Evolutionary conservation across 2,329 filamentous ascomycete genomes (phyloP).

Genomic region (Scytalidium sp.): DNA sequence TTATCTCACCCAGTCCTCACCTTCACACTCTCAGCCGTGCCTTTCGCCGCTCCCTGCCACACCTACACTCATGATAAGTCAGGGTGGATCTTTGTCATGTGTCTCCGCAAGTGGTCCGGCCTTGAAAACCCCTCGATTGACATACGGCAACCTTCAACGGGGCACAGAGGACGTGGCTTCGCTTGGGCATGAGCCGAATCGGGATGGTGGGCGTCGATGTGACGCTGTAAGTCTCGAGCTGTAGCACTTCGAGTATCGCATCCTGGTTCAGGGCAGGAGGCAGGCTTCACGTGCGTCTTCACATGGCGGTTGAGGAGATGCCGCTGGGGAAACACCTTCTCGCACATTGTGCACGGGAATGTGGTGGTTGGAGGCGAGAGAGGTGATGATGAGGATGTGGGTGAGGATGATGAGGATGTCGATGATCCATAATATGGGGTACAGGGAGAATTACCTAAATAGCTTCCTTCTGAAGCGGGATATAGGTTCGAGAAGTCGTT

Average conservation of each 20-base stretch:
- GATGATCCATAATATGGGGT: background rate
- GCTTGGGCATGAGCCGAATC: background rate
- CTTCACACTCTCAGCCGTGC: too few relatives aligned
- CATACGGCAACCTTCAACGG: background rate
- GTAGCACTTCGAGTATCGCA: background rate
- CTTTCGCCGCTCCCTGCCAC: too few relatives aligned
- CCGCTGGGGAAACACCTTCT: background rate
- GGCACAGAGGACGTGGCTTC: background rate
- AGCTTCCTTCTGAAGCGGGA: background rate
- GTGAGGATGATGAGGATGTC: background rate
- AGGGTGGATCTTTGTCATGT: background rate
- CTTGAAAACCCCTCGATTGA: background rate
- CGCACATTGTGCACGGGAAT: background rate
- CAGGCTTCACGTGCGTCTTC: background rate
- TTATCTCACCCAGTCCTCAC: too few relatives aligned
- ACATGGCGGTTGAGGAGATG: background rate
- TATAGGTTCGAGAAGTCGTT: background rate
- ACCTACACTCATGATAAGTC: background rate
- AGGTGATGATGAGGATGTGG: background rate
- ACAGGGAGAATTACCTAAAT: background rate
- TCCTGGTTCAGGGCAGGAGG: background rate
- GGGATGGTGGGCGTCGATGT: background rate
- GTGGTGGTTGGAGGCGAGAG: background rate
- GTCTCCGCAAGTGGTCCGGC: background rate
- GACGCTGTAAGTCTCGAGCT: background rate